These are phyloP conservation scores for Raddia guianensis DNA, from an alignment of 176 grass and related monocot genomes.

Conservation along the genomic window DNA sequence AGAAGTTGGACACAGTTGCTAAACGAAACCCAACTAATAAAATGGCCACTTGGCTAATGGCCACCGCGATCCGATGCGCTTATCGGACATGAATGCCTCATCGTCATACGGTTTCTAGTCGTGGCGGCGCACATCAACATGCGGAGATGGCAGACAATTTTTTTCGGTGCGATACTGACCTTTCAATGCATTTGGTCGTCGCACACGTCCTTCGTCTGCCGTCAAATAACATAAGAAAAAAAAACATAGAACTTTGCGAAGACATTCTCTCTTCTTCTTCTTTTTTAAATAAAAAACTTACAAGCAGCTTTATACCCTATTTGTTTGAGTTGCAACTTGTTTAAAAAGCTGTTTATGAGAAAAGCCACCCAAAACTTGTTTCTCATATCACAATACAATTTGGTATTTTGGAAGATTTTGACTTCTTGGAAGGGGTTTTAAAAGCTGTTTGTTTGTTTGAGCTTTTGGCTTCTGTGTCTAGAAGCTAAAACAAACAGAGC, in stretches of 20 bases:
- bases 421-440: too few relatives aligned
- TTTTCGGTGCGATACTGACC: neutral
- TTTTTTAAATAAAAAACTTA: neutral
- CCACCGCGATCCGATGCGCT: constrained; percentile 30
- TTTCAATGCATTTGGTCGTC: neutral
- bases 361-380: too few relatives aligned
- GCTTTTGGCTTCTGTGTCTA: too few relatives aligned
- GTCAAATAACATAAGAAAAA: neutral
- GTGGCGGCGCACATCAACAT: constrained; percentile 13
- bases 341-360: too few relatives aligned
- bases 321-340: too few relatives aligned
- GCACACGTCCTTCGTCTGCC: too few relatives aligned
- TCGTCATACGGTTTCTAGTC: constrained; percentile 27
- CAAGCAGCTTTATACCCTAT: too few relatives aligned
- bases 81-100: constrained; percentile 25
- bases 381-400: too few relatives aligned
- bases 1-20: constrained; percentile 13
- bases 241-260: too few relatives aligned
- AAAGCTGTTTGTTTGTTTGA: too few relatives aligned
- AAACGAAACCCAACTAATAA: constrained; percentile 19
- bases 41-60: constrained; percentile 46
- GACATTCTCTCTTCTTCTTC: neutral
- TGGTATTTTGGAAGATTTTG: too few relatives aligned
- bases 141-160: constrained; percentile 42
- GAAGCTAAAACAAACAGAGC: too few relatives aligned